A percentile compares a stretch with the other conserved stretches of the same genome.
Evolutionary conservation across 2,329 filamentous ascomycete species (phyloP).

Genomic region (Colletotrichum paranaense): DNA sequence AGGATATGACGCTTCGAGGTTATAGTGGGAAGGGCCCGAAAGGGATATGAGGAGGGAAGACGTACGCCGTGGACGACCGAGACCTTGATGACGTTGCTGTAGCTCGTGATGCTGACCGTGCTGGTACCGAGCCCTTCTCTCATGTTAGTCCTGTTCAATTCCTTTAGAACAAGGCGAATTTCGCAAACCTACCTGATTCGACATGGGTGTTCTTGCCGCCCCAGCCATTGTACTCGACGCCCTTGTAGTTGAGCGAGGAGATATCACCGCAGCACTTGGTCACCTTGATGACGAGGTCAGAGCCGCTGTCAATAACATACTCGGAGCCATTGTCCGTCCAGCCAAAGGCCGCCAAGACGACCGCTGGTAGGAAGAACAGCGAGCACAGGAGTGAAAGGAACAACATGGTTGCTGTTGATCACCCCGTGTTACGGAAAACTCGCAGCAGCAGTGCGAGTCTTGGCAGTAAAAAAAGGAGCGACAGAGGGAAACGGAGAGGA

Average conservation of each 20-base stretch:
- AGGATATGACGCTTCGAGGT: background rate
- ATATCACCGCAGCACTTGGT: conserved; percentile 49
- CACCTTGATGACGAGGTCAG: conserved; percentile 47
- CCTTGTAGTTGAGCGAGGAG: conserved; percentile 46
- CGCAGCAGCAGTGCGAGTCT: conserved; percentile 18
- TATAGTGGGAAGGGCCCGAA: background rate
- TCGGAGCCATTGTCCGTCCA: conserved; percentile 51
- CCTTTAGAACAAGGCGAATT: too few species aligned
- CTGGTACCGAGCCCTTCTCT: conserved; percentile 43
- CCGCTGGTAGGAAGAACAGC: conserved; percentile 42
- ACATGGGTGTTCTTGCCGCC: conserved; percentile 45
- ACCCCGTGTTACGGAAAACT: background rate
- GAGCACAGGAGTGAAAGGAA: conserved; percentile 41
- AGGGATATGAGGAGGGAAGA: background rate
- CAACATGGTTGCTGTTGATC: conserved; percentile 38
- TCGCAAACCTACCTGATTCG: conserved; percentile 30
- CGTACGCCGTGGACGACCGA: conserved; percentile 44
- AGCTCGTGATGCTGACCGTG: conserved; percentile 44
- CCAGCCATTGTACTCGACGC: conserved; percentile 46
- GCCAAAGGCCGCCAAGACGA: conserved; percentile 50
- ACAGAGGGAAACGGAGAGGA: background rate
- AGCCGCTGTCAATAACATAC: conserved; percentile 50
- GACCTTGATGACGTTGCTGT: conserved; percentile 48
- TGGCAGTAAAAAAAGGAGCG: conserved; percentile 8
- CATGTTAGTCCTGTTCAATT: background rate